Percentiles rank a stretch among this genome's conserved stretches.
phyloP scores from a whole-genome alignment of 768 basidiomycete species.

The Leccinum disarticulatum region DNA sequence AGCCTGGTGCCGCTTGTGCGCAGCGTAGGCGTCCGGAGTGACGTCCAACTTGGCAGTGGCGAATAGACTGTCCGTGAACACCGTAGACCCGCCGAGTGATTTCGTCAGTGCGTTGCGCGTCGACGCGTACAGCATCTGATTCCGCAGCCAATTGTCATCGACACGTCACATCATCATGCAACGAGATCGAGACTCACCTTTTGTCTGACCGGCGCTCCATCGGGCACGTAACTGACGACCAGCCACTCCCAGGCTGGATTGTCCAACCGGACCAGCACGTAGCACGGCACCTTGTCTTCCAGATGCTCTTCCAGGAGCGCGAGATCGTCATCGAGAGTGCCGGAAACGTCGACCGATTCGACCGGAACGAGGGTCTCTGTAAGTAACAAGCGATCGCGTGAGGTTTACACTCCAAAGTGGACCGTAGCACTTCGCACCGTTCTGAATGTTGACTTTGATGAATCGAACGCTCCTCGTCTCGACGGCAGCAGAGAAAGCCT shows the following conservation, averaged over 20 bases:
- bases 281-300: constrained; percentile 65
- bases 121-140: constrained; percentile 87
- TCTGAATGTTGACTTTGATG: constrained; percentile 71
- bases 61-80: constrained; percentile 74
- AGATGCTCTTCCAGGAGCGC: constrained; percentile 54
- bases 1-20: constrained; percentile 66
- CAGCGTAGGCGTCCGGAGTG: constrained; percentile 66
- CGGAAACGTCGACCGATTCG: constrained; percentile 44
- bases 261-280: constrained; percentile 68
- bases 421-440: constrained; percentile 51
- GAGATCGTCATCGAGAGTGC: constrained; percentile 64
- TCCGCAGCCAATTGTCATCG: not conserved
- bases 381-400: constrained; percentile 15
- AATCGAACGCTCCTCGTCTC: constrained; percentile 57
- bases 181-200: constrained; percentile 50
- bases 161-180: not conserved
- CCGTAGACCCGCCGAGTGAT: constrained; percentile 71
- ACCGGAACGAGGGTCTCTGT: constrained; percentile 72
- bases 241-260: constrained; percentile 66
- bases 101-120: constrained; percentile 68
- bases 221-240: constrained; percentile 78
- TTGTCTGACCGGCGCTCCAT: constrained; percentile 73
- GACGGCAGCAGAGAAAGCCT: constrained; percentile 58
- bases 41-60: constrained; percentile 72
- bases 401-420: constrained; percentile 20